Evolutionary conservation across 345 rosid species (phyloP).

Genomic region (Citrus inodora): DNA sequence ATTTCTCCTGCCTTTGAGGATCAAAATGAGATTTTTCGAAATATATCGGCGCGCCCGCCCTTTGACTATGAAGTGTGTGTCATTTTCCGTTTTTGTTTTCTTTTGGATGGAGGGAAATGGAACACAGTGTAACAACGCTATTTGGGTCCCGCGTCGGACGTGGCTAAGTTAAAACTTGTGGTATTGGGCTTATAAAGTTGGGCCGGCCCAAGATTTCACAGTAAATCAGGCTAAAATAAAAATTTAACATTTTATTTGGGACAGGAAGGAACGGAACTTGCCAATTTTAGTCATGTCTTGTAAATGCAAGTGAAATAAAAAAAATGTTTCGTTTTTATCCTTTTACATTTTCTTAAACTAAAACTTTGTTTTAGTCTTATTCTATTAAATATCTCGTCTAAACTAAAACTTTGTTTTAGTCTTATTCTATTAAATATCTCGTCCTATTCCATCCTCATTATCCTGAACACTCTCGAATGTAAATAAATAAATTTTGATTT

Average conservation of each 20-base stretch:
- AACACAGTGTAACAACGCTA: not conserved
- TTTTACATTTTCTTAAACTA: fast-evolving
- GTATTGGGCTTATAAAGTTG: too few species aligned
- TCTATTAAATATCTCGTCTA: fast-evolving
- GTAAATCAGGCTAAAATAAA: too few species aligned
- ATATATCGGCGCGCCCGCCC: not conserved
- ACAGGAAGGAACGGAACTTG: fast-evolving
- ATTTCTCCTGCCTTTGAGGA: slow-evolving; percentile 5
- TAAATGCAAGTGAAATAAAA: too few species aligned
- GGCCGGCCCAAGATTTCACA: too few species aligned
- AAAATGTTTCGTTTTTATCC: too few species aligned
- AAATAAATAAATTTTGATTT: too few species aligned
- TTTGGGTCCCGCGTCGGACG: too few species aligned
- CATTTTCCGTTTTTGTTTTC: not conserved
- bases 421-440: too few species aligned
- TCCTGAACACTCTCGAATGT: too few species aligned
- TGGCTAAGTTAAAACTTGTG: too few species aligned
- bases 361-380: fast-evolving
- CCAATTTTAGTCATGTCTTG: fast-evolving
- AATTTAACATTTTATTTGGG: too few species aligned
- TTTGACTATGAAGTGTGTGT: not conserved
- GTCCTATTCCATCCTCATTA: too few species aligned
- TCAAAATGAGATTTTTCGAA: not conserved
- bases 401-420: fast-evolving
- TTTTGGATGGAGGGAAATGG: not conserved